phyloP scores from a whole-genome alignment of 2,329 filamentous ascomycete genomes.

The Chrysosporium queenslandicum region DNA sequence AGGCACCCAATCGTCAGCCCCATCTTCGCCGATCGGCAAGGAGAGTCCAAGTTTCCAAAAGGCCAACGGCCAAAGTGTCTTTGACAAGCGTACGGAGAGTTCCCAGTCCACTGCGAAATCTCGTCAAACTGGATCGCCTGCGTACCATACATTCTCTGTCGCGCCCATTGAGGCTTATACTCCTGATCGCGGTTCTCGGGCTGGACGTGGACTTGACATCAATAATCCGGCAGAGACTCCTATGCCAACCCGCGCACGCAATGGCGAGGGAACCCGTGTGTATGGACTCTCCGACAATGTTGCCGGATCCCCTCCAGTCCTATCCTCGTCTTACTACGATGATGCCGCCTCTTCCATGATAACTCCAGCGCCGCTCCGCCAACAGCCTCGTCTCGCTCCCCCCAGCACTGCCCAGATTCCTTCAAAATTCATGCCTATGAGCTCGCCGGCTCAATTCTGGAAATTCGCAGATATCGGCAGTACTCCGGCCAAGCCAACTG shows the following conservation, averaged over 20 bases:
- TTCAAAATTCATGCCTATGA: constrained; percentile 44
- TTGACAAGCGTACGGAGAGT: constrained; percentile 23
- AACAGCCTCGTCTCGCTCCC: constrained; percentile 40
- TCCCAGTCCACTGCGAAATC: constrained; percentile 33
- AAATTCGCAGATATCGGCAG: constrained; percentile 40
- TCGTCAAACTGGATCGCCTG: constrained; percentile 33
- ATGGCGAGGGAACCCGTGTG: constrained; percentile 23
- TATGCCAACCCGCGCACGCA: constrained; percentile 17
- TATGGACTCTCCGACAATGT: constrained; percentile 35
- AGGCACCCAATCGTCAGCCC: constrained; percentile 37
- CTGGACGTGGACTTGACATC: constrained; percentile 22
- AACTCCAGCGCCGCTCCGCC: constrained; percentile 40
- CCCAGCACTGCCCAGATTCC: constrained; percentile 42
- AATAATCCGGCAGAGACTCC: constrained; percentile 33
- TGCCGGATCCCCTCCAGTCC: constrained; percentile 36
- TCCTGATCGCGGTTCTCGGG: constrained; percentile 37
- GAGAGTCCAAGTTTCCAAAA: constrained; percentile 33
- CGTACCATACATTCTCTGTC: constrained; percentile 35
- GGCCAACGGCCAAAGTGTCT: constrained; percentile 24
- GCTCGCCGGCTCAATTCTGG: constrained; percentile 44
- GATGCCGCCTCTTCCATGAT: constrained; percentile 40
- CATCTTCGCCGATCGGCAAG: constrained; percentile 37
- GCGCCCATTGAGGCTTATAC: constrained; percentile 39
- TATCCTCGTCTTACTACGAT: constrained; percentile 42
- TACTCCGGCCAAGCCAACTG: constrained; percentile 36